Conservation (phyloP, 208 protist genomes). For the Spongospora subterranea region DNA sequence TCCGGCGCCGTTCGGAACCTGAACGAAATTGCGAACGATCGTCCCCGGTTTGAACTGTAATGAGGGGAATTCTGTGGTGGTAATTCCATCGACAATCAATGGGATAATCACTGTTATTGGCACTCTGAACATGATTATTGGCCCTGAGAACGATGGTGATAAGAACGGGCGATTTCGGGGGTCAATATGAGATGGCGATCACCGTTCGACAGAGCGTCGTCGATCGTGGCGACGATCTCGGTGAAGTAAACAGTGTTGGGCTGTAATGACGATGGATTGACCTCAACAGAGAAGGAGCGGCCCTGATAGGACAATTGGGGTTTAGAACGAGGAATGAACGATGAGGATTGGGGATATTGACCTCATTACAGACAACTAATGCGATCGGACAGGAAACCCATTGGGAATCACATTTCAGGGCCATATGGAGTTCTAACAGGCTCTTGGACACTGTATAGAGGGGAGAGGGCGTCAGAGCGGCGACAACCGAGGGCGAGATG, state of each 20-base stretch:
- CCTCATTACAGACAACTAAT: slow-evolving; percentile 12
- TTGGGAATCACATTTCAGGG: background rate
- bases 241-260: background rate
- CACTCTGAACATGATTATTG: background rate
- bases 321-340: background rate
- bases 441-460: background rate
- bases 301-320: background rate
- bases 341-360: slow-evolving; percentile 9
- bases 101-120: background rate
- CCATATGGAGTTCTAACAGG: background rate
- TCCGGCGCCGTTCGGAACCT: background rate
- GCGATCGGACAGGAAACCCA: slow-evolving; percentile 4
- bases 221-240: background rate
- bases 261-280: background rate
- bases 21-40: background rate
- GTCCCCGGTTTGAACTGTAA: slow-evolving; percentile 31
- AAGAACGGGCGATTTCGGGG: background rate
- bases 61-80: background rate
- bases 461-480: too few relatives aligned
- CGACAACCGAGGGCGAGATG: too few relatives aligned
- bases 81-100: background rate
- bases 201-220: background rate
- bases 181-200: background rate
- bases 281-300: background rate
- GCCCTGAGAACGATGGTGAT: background rate